These are phyloP conservation scores for Cytidiella melzeri DNA, from an alignment of 768 basidiomycete species.

Conservation along the genomic window DNA sequence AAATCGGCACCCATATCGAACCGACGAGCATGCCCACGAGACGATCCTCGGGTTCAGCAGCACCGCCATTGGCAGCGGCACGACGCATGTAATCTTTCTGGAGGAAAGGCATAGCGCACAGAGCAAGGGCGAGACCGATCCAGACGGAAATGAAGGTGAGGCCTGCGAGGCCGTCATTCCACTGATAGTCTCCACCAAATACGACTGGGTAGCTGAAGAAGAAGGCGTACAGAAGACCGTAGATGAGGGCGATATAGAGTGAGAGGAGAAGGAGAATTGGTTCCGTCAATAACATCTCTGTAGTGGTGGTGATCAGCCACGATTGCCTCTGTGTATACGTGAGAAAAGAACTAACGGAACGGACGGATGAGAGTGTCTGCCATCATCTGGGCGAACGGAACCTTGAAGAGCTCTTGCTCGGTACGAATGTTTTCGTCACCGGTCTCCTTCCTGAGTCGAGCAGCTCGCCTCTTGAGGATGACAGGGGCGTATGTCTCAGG, in stretches of 20 bases:
- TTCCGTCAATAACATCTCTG: conserved; percentile 38
- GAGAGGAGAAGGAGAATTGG: conserved; percentile 40
- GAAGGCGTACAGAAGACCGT: conserved; percentile 34
- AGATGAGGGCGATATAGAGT: conserved; percentile 39
- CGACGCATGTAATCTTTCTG: conserved; percentile 30
- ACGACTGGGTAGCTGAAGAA: conserved; percentile 33
- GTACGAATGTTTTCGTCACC: conserved; percentile 31
- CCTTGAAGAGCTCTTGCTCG: conserved; percentile 36
- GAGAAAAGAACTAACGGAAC: conserved; percentile 23
- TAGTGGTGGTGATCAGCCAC: neutral
- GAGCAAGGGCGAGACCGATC: conserved; percentile 31
- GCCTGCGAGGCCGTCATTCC: conserved; percentile 32
- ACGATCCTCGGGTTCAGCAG: conserved; percentile 37
- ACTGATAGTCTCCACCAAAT: conserved; percentile 31
- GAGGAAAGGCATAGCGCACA: conserved; percentile 28
- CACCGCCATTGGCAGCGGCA: conserved; percentile 28
- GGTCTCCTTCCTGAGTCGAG: conserved; percentile 31
- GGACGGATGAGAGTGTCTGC: conserved; percentile 37
- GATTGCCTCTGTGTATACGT: neutral
- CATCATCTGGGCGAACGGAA: conserved; percentile 30
- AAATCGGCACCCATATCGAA: conserved; percentile 29
- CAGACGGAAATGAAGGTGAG: conserved; percentile 36
- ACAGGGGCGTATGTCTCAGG: conserved; percentile 45
- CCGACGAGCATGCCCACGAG: conserved; percentile 34
- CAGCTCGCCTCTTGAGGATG: conserved; percentile 34